These are phyloP conservation scores for Suhomyces atakaporum DNA, from an alignment of 1,139 yeast genomes.

Conservation along the genomic window DNA sequence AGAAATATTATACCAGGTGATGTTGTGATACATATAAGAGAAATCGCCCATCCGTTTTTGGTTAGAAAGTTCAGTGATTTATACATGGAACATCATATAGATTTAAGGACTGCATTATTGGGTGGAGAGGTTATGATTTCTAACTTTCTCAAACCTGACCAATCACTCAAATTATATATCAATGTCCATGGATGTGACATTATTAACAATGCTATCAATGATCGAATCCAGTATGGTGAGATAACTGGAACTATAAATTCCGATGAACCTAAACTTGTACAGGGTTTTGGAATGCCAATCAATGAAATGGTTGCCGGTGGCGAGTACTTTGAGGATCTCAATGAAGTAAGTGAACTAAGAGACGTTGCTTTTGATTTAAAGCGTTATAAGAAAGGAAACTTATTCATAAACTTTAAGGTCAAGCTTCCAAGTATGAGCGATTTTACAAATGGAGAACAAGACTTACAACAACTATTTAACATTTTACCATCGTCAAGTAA, in stretches of 20 bases:
- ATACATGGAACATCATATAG: constrained; percentile 46
- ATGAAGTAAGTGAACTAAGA: constrained; percentile 19
- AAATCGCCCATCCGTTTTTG: constrained; percentile 40
- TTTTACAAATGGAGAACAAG: constrained; percentile 25
- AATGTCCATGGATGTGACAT: constrained; percentile 39
- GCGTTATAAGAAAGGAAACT: constrained; percentile 36
- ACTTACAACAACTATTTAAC: constrained; percentile 24
- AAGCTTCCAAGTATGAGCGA: constrained; percentile 35
- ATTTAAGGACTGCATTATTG: constrained; percentile 52
- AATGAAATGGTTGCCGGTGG: constrained; percentile 41
- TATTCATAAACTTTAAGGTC: constrained; percentile 45
- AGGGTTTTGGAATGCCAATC: constrained; percentile 66
- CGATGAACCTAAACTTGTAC: constrained; percentile 48
- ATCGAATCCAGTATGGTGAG: constrained; percentile 44
- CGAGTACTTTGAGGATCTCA: constrained; percentile 21
- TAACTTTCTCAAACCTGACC: constrained; percentile 47
- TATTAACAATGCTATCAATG: constrained; percentile 25
- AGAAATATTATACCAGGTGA: constrained; percentile 64
- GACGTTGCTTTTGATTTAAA: constrained; percentile 24
- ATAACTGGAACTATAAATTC: constrained; percentile 48
- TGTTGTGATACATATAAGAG: constrained; percentile 50
- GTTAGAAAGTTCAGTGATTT: constrained; percentile 53
- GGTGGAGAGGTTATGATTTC: constrained; percentile 53
- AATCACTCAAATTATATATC: constrained; percentile 39
- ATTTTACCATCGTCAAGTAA: constrained; percentile 25